These are phyloP conservation scores for Nannochloropsis salina DNA, from an alignment of 108 stramenopile genomes.

Conservation along the genomic window DNA sequence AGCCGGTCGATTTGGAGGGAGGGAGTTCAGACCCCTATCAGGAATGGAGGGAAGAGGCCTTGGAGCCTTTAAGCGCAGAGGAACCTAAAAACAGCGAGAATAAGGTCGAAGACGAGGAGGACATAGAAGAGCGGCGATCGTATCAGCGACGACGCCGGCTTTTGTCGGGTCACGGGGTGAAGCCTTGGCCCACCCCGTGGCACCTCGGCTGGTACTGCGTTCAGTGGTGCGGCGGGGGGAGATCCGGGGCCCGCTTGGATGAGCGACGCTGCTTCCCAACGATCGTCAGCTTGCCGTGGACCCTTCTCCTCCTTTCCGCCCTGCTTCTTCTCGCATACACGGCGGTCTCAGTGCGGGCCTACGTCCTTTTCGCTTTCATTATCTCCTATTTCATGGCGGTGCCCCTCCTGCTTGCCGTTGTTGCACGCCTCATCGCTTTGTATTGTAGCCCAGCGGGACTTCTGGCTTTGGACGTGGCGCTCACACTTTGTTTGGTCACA, in stretches of 20 bases:
- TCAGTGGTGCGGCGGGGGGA: background rate
- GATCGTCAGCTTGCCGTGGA: background rate
- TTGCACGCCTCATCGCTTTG: background rate
- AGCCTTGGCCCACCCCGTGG: background rate
- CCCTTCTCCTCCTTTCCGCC: background rate
- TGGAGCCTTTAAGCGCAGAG: background rate
- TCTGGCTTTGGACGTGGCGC: constrained; percentile 6
- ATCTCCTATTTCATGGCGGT: background rate
- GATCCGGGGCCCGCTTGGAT: background rate
- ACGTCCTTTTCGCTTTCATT: constrained; percentile 7
- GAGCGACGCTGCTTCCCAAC: background rate
- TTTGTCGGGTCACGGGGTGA: background rate
- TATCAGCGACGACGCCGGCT: background rate
- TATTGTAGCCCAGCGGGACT: background rate
- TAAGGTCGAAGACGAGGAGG: background rate
- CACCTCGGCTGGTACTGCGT: background rate
- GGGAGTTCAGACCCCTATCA: background rate
- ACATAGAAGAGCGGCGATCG: background rate
- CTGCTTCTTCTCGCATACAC: background rate
- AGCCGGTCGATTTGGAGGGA: background rate
- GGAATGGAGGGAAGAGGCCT: background rate
- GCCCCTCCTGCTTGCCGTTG: background rate
- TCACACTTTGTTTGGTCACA: background rate
- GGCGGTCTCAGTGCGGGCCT: background rate
- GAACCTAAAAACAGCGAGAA: background rate